Percentiles rank a stretch among this genome's conserved stretches.
phyloP scores from a whole-genome alignment of 495 filamentous ascomycete genomes.

The Xanthoparmelia taractica region DNA sequence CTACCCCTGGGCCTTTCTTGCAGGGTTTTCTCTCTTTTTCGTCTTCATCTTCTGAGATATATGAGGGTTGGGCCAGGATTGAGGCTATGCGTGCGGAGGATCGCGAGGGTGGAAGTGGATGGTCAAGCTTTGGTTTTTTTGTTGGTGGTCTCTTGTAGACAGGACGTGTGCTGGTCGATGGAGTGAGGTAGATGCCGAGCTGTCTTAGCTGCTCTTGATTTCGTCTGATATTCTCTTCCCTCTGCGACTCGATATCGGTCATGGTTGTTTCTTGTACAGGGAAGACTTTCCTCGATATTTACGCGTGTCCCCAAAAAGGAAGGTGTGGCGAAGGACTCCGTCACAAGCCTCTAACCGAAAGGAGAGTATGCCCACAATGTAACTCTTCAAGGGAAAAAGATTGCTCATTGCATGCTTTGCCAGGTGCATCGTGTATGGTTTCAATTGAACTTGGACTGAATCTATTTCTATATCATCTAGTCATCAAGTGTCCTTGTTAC shows the following conservation, averaged over 20 bases:
- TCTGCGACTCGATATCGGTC: constrained; percentile 22
- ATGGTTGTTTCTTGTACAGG: not conserved
- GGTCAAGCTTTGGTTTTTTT: constrained; percentile 26
- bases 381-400: too few relatives aligned
- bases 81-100: constrained; percentile 34
- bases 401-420: too few relatives aligned
- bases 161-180: not conserved
- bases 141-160: constrained; percentile 9
- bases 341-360: too few relatives aligned
- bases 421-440: too few relatives aligned
- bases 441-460: too few relatives aligned
- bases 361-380: too few relatives aligned
- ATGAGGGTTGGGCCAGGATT: constrained; percentile 20
- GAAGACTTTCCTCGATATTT: not conserved
- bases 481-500: too few relatives aligned
- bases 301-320: not conserved
- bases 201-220: constrained; percentile 24
- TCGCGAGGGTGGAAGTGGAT: constrained; percentile 26
- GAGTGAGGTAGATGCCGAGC: constrained; percentile 29
- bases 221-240: constrained; percentile 25
- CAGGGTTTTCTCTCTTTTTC: not conserved
- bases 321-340: not conserved
- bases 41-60: constrained; percentile 25
- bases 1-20: not conserved
- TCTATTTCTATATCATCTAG: too few relatives aligned